Evolutionary conservation across 768 basidiomycete genomes (phyloP).

Genomic region (Pleurotus pulmonarius): DNA sequence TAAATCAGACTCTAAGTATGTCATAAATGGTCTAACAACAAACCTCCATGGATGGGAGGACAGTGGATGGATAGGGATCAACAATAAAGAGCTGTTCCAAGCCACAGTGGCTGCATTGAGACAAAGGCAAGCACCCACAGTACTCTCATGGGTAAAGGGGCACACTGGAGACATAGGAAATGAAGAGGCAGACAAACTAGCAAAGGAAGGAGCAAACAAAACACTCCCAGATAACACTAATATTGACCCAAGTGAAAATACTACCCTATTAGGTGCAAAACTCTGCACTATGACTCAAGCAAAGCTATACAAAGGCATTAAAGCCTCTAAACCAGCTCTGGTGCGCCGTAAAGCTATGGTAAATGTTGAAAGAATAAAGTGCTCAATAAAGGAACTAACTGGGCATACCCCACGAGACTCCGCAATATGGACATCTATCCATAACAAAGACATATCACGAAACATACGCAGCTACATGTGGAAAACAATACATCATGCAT

Average conservation of each 20-base stretch:
- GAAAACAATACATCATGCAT: constrained; percentile 18
- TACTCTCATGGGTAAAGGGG: constrained; percentile 22
- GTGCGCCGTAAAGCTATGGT: neutral
- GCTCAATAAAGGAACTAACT: neutral
- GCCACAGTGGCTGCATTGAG: constrained; percentile 8
- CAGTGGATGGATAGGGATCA: constrained; percentile 16
- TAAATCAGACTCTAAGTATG: constrained; percentile 18
- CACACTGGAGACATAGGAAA: constrained; percentile 16
- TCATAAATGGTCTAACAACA: constrained; percentile 17
- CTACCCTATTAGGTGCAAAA: constrained; percentile 11
- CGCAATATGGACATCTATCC: constrained; percentile 10
- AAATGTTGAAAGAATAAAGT: constrained; percentile 3
- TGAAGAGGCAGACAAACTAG: constrained; percentile 18
- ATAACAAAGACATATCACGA: constrained; percentile 10
- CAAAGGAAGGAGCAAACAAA: constrained; percentile 13
- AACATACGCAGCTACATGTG: constrained; percentile 14
- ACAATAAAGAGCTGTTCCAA: constrained; percentile 13
- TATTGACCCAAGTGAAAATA: neutral
- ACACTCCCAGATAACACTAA: neutral
- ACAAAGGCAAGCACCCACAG: constrained; percentile 11
- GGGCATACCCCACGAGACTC: neutral
- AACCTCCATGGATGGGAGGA: constrained; percentile 20
- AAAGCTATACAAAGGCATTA: constrained; percentile 11
- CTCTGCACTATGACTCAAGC: constrained; percentile 13
- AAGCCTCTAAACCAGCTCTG: neutral